Evolutionary conservation across 2,329 filamentous ascomycete genomes (phyloP).

Genomic region (Aspergillus proliferans): DNA sequence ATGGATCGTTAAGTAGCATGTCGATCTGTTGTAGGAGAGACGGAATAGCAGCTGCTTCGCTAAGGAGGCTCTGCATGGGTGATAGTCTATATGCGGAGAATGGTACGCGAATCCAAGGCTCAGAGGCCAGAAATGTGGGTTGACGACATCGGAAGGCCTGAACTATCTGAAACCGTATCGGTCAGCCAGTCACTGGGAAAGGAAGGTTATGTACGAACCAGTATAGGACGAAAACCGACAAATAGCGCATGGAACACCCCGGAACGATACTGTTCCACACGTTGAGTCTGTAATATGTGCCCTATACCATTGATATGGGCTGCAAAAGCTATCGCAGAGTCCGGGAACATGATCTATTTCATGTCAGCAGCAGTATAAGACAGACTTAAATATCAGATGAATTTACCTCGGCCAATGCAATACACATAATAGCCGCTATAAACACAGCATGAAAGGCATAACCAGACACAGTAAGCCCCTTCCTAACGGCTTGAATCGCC

Average conservation of each 20-base stretch:
- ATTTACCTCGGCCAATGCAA: slow-evolving; percentile 24
- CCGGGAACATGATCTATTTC: slow-evolving; percentile 29
- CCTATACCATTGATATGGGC: slow-evolving; percentile 33
- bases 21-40: slow-evolving; percentile 19
- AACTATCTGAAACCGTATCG: slow-evolving; percentile 18
- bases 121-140: slow-evolving; percentile 24
- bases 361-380: slow-evolving; percentile 2
- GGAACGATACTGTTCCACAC: slow-evolving; percentile 24
- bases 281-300: slow-evolving; percentile 26
- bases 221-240: slow-evolving; percentile 34
- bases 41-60: slow-evolving; percentile 23
- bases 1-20: slow-evolving; percentile 5
- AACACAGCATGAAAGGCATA: slow-evolving; percentile 16
- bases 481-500: slow-evolving; percentile 24
- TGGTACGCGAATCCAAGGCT: slow-evolving; percentile 26
- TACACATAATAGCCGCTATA: slow-evolving; percentile 32
- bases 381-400: not conserved
- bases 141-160: slow-evolving; percentile 23
- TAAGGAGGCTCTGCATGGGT: slow-evolving; percentile 30
- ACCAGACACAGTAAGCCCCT: slow-evolving; percentile 8
- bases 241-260: slow-evolving; percentile 36
- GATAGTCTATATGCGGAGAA: slow-evolving; percentile 21
- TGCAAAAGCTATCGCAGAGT: slow-evolving; percentile 15
- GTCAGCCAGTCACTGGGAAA: not conserved
- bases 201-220: slow-evolving; percentile 21